A percentile compares a stretch with the other conserved stretches of the same genome.
phyloP scores from a whole-genome alignment of 176 grass and related monocot genomes.

The Eleusine indica region DNA sequence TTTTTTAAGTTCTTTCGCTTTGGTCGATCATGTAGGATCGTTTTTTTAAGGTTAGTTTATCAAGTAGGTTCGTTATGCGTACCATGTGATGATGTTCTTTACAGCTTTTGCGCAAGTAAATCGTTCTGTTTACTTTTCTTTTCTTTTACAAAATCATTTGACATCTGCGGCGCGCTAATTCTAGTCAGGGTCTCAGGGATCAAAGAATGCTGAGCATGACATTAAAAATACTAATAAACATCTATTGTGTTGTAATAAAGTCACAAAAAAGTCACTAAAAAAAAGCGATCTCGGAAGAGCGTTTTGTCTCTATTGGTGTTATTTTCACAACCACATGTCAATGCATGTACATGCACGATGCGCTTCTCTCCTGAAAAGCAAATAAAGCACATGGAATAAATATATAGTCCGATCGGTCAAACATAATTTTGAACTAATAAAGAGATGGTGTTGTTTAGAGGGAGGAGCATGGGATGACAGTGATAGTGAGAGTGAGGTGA shows the following conservation, averaged over 20 bases:
- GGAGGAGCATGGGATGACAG: background rate
- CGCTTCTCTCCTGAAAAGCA: background rate
- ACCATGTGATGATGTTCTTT: no score
- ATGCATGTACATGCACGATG: background rate
- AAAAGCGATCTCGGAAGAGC: no score
- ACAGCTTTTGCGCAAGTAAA: no score
- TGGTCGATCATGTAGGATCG: no score
- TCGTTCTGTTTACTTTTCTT: no score
- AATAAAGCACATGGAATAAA: background rate
- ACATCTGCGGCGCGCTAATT: background rate
- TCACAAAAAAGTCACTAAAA: no score
- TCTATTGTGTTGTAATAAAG: background rate
- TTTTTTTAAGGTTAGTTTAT: no score
- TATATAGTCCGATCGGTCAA: background rate
- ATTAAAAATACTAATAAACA: background rate
- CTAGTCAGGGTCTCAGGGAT: background rate
- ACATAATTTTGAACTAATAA: background rate
- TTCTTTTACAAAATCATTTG: background rate
- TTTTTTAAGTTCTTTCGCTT: background rate
- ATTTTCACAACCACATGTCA: background rate
- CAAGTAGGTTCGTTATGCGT: no score
- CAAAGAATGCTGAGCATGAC: background rate
- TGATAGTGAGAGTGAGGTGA: background rate
- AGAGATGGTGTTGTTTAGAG: background rate
- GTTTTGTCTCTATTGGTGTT: background rate